Percentiles rank a stretch among this genome's conserved stretches.
Conservation (phyloP, 1,284 basidiomycete genomes). For the Laetiporus sulphureus region DNA sequence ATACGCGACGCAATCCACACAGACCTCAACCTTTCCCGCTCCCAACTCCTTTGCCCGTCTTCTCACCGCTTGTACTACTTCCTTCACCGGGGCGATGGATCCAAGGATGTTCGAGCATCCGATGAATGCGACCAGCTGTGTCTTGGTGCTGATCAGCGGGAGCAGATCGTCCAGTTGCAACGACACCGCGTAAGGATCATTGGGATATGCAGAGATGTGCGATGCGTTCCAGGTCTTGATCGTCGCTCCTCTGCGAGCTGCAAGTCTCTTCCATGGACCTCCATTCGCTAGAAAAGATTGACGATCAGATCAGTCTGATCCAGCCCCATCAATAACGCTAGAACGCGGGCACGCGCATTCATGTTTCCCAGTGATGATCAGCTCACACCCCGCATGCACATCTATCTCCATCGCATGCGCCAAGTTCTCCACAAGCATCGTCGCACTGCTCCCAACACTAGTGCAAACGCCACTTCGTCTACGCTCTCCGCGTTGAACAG, state of each 20-base stretch:
- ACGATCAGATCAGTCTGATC: background rate
- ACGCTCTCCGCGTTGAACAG: constrained; percentile 57
- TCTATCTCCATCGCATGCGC: constrained; percentile 50
- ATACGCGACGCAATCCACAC: constrained; percentile 74
- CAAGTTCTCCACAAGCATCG: constrained; percentile 59
- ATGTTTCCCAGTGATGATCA: constrained; percentile 72
- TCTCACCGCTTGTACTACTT: constrained; percentile 45
- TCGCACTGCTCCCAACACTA: constrained; percentile 65
- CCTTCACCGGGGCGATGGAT: constrained; percentile 54
- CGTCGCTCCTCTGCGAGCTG: constrained; percentile 45
- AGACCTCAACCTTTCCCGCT: constrained; percentile 56
- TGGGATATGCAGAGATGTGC: constrained; percentile 31
- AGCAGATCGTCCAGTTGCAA: constrained; percentile 54
- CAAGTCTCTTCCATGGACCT: constrained; percentile 75
- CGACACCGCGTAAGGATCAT: constrained; percentile 61
- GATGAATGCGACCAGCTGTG: constrained; percentile 68
- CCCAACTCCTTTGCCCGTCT: constrained; percentile 44
- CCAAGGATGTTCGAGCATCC: constrained; percentile 77
- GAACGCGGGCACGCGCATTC: constrained; percentile 43
- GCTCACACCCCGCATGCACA: constrained; percentile 55
- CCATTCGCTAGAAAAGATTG: constrained; percentile 50
- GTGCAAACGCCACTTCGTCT: constrained; percentile 63
- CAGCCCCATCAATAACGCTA: background rate
- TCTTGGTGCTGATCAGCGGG: constrained; percentile 56
- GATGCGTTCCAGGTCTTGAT: constrained; percentile 57